Evolutionary conservation across 805 yeast species (phyloP).

Genomic region (Tetrapisispora phaffii): DNA sequence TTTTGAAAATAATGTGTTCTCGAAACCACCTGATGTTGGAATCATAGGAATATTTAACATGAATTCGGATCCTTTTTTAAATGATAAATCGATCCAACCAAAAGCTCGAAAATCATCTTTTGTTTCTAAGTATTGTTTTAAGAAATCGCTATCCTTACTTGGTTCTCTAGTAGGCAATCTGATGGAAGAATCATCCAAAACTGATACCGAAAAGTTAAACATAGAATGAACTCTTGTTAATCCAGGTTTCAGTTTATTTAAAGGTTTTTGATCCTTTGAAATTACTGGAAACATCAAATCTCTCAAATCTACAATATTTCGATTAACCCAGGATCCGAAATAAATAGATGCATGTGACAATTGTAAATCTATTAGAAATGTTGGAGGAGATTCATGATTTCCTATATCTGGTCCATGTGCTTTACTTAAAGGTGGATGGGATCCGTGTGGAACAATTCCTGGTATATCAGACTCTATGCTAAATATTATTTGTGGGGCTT

Average conservation of each 20-base stretch:
- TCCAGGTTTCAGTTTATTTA: conserved; percentile 38
- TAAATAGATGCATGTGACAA: conserved; percentile 55
- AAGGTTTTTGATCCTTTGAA: conserved; percentile 45
- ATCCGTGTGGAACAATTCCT: conserved; percentile 44
- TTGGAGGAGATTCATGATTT: conserved; percentile 49
- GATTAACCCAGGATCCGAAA: conserved; percentile 95
- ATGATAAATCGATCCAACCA: conserved; percentile 83
- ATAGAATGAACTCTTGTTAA: conserved; percentile 45
- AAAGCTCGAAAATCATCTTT: conserved; percentile 50
- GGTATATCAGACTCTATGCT: conserved; percentile 64
- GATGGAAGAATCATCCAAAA: conserved; percentile 56
- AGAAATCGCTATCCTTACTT: conserved; percentile 56
- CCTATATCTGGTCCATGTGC: conserved; percentile 46
- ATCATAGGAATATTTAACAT: conserved; percentile 39
- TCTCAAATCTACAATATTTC: conserved; percentile 62
- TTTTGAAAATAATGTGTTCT: conserved; percentile 37
- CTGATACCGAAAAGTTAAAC: conserved; percentile 44
- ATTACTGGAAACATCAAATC: conserved; percentile 57
- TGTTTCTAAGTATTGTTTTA: conserved; percentile 25
- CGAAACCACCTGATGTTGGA: conserved; percentile 48
- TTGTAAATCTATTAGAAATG: conserved; percentile 49
- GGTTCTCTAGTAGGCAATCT: conserved; percentile 78
- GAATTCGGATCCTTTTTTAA: conserved; percentile 44
- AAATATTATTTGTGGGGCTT: conserved; percentile 45
- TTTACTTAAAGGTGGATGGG: conserved; percentile 24